Evolutionary conservation across 2,329 filamentous ascomycete genomes (phyloP), one percentile per base, ranked within the genome.

Genomic region (Neonectria sp.): DNA sequence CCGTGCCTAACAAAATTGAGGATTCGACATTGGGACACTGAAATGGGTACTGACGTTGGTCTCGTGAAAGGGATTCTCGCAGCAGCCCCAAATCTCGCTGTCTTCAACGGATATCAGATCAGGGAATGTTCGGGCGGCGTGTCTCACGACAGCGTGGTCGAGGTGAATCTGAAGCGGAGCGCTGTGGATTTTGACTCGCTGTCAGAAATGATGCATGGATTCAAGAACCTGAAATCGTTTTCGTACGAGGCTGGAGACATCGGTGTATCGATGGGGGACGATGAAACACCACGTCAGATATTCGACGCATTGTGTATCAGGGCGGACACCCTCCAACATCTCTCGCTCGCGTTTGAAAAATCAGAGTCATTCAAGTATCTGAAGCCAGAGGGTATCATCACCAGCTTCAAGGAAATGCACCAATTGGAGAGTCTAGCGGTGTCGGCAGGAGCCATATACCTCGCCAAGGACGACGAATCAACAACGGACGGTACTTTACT

Each of bases 331-430:
- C 45, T 66, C 12, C 43, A 62, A 21, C 37, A 33, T 24, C 5
- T 66, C 13, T 53, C 24, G 4, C 37, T 66, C 21, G 46, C 58
- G 6, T 52, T 57, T 43, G 35, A 56, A 6, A 33, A 61, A 1
- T 33, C 52, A 15, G 31, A 29, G 4, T 48, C 15, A 8, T 3
- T 12, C 6, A 51, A 45, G 2, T 21, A 4, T 21, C 3, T 53
- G 2, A 29, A 6, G 3, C 25, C 25, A 2, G 11, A 17, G 3
- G 45, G 52, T 12, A 8, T 52, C 1, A 66, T 66, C 7, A 25
- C 48, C 8, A 40, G n/a, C n/a, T 52, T 66, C 31, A 61, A 55
- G 6, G 45, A 37, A 2, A 62, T 66, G 53, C 31, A 29, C 3
- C 21, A 25, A 25, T 21, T 66, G 7, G 57, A 66, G 29, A 53